Evolutionary conservation across 805 yeast species (phyloP), one percentile per base, ranked within the genome.

Genomic region (Wickerhamomyces chaumierensis): DNA sequence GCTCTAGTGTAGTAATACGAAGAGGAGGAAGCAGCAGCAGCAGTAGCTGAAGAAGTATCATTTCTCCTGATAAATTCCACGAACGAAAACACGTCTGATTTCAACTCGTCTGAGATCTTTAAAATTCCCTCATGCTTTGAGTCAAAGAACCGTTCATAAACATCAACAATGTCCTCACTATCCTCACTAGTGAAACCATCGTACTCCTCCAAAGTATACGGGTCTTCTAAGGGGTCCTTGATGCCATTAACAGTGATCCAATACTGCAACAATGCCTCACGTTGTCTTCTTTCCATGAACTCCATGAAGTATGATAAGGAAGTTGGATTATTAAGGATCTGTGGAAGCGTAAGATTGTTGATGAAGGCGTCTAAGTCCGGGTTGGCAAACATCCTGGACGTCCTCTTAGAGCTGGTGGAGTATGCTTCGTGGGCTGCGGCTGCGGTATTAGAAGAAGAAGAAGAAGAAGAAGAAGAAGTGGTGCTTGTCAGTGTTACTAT

Each of bases 161-260:
- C 71, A 14, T 58, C 65, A 7, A 58, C 53, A 9, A 81, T 67
- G 40, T 80, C 87, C 6, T 69, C 73, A 3, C 63, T 56, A 36
- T 70, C 74, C 21, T 36, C 56, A 4, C n/a, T 8, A 14, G 12
- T 25, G 29, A 8, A 25, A 5, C 44, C 51, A 17, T 48, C 49
- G 29, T 57, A 36, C 13, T 58, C 62, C 13, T 58, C 62, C 3
- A 56, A 57, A 23, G 49, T 46, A n/a, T 40, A 46, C 3, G 63
- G 56, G 44, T 62, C 62, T 41, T 71, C 81, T 15, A 87, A 56
- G 0, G 96, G 95, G 36, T 81, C 81, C 48, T 76, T 74, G 31
- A 84, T 68, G 0, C 71, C 65, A 43, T 84, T 81, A 3, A 85
- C 79, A 2, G 73, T 68, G 4, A 71, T 53, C 85, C 87, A 82